Evolutionary conservation across 2,329 filamentous ascomycete genomes (phyloP), one percentile per base, ranked within the genome.

Genomic region (Clarireedia homoeocarpa): DNA sequence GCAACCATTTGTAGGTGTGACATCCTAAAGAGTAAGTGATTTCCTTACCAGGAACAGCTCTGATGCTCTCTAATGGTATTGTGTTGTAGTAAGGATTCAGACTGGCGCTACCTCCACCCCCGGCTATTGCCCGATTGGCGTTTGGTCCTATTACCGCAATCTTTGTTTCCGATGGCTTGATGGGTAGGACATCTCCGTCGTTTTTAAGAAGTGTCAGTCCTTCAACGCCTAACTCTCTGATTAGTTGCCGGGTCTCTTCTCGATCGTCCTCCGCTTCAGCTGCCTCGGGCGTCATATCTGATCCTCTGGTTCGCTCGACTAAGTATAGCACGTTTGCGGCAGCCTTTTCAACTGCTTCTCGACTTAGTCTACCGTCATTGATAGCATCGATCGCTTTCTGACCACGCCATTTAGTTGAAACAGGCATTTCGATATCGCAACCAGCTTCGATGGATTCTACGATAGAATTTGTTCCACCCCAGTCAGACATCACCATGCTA

Each of bases 41-140:
- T 46, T 83, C 76, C 34, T 79, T 74, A 48, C 80, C 71, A 2
- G 81, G 75, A 1, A 75, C 73, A 27, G 74, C 73, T 40, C 73
- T 76, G 58, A 86, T 84, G 62, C 83, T 84, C 46, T 85, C 82
- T 51, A 83, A 75, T 0, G 84, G 84, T 9, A 84, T 74, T 2
- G 82, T 84, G 61, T 75, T 83, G 68, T 87, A 87, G 69, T 87
- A 86, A 0, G 84, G 82, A 66, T 86, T 86, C 48, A 87, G 71
- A 60, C 81, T 84, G 17, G 84, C 84, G 64, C 83, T 86, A 50
- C 84, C 84, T 42, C 84, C 84, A 50, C 84, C 84, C 15, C 80
- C 81, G n/a, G 81, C 83, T 60, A 87, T 85, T 0, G 83, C 80
- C 54, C 82, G 74, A 66, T 85, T 84, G 20, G 82, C 83, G 59